A percentile compares a stretch with the other conserved stretches of the same genome.
Evolutionary conservation across 2,329 filamentous ascomycete genomes (phyloP).

Genomic region (Xylariaceae sp.): DNA sequence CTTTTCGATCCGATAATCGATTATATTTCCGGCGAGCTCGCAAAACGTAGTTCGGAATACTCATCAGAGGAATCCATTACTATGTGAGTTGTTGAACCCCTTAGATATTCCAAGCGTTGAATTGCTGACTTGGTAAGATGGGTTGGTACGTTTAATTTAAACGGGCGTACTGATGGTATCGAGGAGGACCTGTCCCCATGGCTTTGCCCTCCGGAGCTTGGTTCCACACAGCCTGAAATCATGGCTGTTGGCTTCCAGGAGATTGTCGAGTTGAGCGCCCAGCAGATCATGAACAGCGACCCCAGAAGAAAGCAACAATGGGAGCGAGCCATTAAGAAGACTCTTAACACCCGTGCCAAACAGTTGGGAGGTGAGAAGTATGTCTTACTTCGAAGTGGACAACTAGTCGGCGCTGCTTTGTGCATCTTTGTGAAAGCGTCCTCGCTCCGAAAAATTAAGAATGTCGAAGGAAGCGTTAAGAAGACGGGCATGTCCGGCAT

Average conservation of each 20-base stretch:
- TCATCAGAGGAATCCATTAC: conserved; percentile 73
- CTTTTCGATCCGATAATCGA: conserved; percentile 95
- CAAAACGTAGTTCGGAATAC: conserved; percentile 69
- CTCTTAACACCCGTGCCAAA: conserved; percentile 73
- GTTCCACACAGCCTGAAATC: conserved; percentile 74
- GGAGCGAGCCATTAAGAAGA: conserved; percentile 79
- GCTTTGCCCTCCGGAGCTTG: conserved; percentile 69
- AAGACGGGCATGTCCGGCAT: conserved; percentile 95
- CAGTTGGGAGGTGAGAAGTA: conserved; percentile 73
- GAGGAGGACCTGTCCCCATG: conserved; percentile 81
- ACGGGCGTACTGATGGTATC: conserved; percentile 79
- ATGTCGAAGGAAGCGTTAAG: conserved; percentile 94
- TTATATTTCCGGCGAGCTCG: conserved; percentile 77
- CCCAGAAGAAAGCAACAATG: conserved; percentile 81
- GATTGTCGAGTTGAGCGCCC: conserved; percentile 95
- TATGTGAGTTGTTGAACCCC: conserved; percentile 57
- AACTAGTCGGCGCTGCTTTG: conserved; percentile 90
- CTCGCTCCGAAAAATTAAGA: conserved; percentile 80
- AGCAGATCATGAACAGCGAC: conserved; percentile 99
- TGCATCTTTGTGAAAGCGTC: conserved; percentile 88
- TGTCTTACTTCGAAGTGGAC: conserved; percentile 85
- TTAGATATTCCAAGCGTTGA: background rate
- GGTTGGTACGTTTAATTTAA: conserved; percentile 93
- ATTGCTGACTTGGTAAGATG: conserved; percentile 41
- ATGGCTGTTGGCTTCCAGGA: conserved; percentile 94